Percentiles rank a stretch among this genome's conserved stretches.
phyloP scores from a whole-genome alignment of 331 rosid genomes.

The Stylosanthes scabra region DNA sequence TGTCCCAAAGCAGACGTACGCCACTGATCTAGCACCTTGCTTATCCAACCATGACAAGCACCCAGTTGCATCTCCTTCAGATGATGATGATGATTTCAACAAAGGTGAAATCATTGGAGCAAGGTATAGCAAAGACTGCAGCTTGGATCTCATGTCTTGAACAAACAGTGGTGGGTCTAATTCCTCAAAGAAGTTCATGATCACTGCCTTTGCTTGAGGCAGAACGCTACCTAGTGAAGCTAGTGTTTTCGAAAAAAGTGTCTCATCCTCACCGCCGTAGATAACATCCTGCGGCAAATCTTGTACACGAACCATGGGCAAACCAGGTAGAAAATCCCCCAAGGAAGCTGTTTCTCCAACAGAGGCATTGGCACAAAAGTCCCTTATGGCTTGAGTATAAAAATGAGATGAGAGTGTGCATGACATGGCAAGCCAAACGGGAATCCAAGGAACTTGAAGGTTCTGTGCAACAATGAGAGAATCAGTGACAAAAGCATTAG shows the following conservation, averaged over 20 bases:
- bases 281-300: conserved; percentile 45
- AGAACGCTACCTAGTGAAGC: conserved; percentile 34
- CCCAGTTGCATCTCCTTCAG: conserved; percentile 46
- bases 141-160: conserved; percentile 45
- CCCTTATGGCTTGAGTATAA: conserved; percentile 40
- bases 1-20: conserved; percentile 57
- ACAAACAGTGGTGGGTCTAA: conserved; percentile 37
- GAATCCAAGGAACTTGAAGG: conserved; percentile 53
- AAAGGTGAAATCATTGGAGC: conserved; percentile 38
- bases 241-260: conserved; percentile 37
- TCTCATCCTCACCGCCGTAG: not conserved
- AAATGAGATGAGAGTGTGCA: conserved; percentile 50
- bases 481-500: conserved; percentile 45
- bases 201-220: conserved; percentile 49
- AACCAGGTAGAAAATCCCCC: conserved; percentile 50
- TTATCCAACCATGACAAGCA: conserved; percentile 55
- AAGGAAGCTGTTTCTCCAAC: conserved; percentile 17
- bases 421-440: conserved; percentile 49
- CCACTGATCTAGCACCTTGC: conserved; percentile 39
- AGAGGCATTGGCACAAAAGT: not conserved
- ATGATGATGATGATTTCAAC: conserved; percentile 18
- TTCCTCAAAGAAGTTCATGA: conserved; percentile 46
- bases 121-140: conserved; percentile 35
- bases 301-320: conserved; percentile 34
- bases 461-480: conserved; percentile 34